A percentile compares a stretch with the other conserved stretches of the same genome.
Evolutionary conservation across 179 eudicot species (phyloP).

Genomic region (Corrigiola litoralis): DNA sequence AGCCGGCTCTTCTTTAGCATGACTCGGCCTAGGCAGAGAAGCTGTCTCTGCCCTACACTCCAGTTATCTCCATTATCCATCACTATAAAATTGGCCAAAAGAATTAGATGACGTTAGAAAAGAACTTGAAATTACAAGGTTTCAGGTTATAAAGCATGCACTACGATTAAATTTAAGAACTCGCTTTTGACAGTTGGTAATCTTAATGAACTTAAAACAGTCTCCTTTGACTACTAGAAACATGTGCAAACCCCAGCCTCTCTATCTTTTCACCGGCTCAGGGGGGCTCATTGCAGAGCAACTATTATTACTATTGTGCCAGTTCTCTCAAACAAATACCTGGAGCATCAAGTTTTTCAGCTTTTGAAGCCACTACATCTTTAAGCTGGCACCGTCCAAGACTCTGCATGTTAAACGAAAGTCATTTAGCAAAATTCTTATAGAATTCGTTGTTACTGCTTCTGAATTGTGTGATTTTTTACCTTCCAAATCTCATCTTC

Average conservation of each 20-base stretch:
- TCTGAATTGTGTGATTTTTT: background rate
- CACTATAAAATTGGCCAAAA: conserved; percentile 33
- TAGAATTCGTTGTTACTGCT: background rate
- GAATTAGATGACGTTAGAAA: background rate
- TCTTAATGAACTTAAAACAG: too few species aligned
- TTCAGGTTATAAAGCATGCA: background rate
- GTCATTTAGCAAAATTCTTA: background rate
- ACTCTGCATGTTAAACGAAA: conserved; percentile 41
- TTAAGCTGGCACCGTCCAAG: conserved; percentile 93
- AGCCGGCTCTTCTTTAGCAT: conserved; percentile 79
- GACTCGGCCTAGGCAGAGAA: conserved; percentile 83
- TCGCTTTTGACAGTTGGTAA: too few species aligned
- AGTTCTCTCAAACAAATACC: too few species aligned
- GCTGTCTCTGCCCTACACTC: conserved; percentile 98
- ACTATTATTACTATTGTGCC: background rate
- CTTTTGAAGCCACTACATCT: conserved; percentile 78
- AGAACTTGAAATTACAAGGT: background rate
- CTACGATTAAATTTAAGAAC: too few species aligned
- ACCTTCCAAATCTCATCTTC: conserved; percentile 99
- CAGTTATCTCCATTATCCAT: conserved; percentile 87
- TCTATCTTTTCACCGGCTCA: too few species aligned
- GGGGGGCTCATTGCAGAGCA: too few species aligned
- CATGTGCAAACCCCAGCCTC: too few species aligned
- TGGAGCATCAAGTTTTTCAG: conserved; percentile 78
- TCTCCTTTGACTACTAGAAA: too few species aligned